phyloP scores from a whole-genome alignment of 2,329 filamentous ascomycete species.

The Rutstroemia sp. region DNA sequence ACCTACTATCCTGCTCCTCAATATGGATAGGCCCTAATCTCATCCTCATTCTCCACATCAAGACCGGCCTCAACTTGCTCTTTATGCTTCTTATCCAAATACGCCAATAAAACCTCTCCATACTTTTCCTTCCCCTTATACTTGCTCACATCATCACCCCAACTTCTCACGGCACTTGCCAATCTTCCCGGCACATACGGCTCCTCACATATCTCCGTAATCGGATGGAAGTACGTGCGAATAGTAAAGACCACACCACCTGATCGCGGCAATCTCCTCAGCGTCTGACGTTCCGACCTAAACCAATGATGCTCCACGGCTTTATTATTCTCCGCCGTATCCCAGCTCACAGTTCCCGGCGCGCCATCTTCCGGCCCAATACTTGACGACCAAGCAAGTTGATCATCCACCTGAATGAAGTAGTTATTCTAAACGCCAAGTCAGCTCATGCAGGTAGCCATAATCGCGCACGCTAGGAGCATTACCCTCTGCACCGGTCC shows the following conservation, averaged over 20 bases:
- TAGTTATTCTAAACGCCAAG: slow-evolving; percentile 62
- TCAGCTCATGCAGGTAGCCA: slow-evolving; percentile 13
- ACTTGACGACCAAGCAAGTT: slow-evolving; percentile 66
- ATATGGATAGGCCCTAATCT: slow-evolving; percentile 54
- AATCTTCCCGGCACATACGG: slow-evolving; percentile 71
- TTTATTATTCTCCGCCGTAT: slow-evolving; percentile 65
- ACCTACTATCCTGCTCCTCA: slow-evolving; percentile 2
- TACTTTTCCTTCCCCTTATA: slow-evolving; percentile 79
- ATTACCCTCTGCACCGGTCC: slow-evolving; percentile 43
- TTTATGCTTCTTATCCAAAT: slow-evolving; percentile 64
- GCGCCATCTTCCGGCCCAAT: slow-evolving; percentile 66
- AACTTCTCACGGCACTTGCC: slow-evolving; percentile 72
- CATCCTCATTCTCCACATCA: slow-evolving; percentile 52
- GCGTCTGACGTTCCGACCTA: slow-evolving; percentile 57
- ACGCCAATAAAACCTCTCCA: slow-evolving; percentile 65
- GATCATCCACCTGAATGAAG: slow-evolving; percentile 79
- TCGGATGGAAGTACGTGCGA: slow-evolving; percentile 54
- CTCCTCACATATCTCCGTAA: slow-evolving; percentile 49
- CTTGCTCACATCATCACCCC: slow-evolving; percentile 66
- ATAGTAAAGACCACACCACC: slow-evolving; percentile 54
- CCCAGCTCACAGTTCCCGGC: slow-evolving; percentile 54
- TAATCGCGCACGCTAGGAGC: slow-evolving; percentile 4
- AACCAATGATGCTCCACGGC: slow-evolving; percentile 70
- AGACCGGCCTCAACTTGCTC: slow-evolving; percentile 65
- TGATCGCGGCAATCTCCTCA: slow-evolving; percentile 49